Conservation (phyloP, 108 stramenopile species). For the Cylindrotheca closterium region DNA sequence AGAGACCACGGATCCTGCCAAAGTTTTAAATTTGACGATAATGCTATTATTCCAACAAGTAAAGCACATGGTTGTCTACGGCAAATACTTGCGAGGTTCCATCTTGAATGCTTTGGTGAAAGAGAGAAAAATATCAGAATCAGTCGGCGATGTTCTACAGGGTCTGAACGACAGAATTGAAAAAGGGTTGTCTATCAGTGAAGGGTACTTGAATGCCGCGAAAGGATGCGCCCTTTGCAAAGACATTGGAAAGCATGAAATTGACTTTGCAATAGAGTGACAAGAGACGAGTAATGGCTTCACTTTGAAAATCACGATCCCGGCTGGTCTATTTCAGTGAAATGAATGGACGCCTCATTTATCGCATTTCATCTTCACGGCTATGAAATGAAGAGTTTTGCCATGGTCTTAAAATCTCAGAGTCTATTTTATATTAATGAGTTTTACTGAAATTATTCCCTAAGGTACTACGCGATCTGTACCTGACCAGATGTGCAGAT, state of each 20-base stretch:
- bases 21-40: constrained; percentile 37
- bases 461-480: too few relatives aligned
- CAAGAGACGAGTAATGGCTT: too few relatives aligned
- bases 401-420: too few relatives aligned
- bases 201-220: constrained; percentile 16
- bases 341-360: too few relatives aligned
- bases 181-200: background rate
- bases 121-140: constrained; percentile 39
- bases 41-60: constrained; percentile 49
- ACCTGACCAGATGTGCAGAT: too few relatives aligned
- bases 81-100: constrained; percentile 23
- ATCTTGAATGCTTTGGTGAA: constrained; percentile 26
- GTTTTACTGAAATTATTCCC: too few relatives aligned
- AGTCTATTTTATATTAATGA: too few relatives aligned
- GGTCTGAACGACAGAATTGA: constrained; percentile 11
- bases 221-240: constrained; percentile 30
- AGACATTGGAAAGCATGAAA: constrained; percentile 34
- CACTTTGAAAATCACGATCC: too few relatives aligned
- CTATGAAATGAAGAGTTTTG: too few relatives aligned
- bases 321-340: too few relatives aligned
- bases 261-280: too few relatives aligned
- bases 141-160: constrained; percentile 20
- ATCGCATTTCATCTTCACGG: too few relatives aligned
- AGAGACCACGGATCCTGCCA: constrained; percentile 4
- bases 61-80: constrained; percentile 29